Conservation (phyloP, 1,139 yeast genomes). For the Yamadazyma dushanensis region DNA sequence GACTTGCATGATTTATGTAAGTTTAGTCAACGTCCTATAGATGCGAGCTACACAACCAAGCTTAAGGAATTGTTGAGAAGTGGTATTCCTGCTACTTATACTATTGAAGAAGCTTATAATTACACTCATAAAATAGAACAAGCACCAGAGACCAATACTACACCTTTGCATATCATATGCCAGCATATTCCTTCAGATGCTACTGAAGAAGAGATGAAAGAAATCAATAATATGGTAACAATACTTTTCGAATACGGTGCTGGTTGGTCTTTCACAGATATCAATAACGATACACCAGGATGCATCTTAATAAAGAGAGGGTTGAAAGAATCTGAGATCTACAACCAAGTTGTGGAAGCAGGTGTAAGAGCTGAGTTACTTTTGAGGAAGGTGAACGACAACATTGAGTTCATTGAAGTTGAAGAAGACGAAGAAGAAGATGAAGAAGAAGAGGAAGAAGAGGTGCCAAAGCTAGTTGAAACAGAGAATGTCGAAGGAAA, state of each 20-base stretch:
- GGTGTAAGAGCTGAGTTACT: slow-evolving; percentile 90
- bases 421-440: slow-evolving; percentile 18
- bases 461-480: slow-evolving; percentile 13
- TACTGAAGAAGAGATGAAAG: slow-evolving; percentile 41
- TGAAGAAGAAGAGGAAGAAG: slow-evolving; percentile 17
- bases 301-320: slow-evolving; percentile 60
- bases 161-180: slow-evolving; percentile 74
- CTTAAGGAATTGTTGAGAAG: slow-evolving; percentile 49
- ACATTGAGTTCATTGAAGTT: slow-evolving; percentile 38
- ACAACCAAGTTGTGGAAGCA: slow-evolving; percentile 66
- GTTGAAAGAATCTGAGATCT: slow-evolving; percentile 45
- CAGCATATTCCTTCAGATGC: slow-evolving; percentile 50
- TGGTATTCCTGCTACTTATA: slow-evolving; percentile 82
- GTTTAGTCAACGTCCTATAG: slow-evolving; percentile 57
- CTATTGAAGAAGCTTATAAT: slow-evolving; percentile 71
- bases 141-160: slow-evolving; percentile 56
- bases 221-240: slow-evolving; percentile 58
- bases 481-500: slow-evolving; percentile 1
- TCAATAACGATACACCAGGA: slow-evolving; percentile 72
- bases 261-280: slow-evolving; percentile 80
- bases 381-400: slow-evolving; percentile 69
- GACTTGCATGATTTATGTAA: slow-evolving; percentile 70
- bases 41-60: slow-evolving; percentile 41
- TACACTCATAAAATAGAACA: slow-evolving; percentile 45
- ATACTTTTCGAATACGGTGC: slow-evolving; percentile 82